Conservation (phyloP, 257 asterid genomes). For the Ajuga chamaepitys region DNA sequence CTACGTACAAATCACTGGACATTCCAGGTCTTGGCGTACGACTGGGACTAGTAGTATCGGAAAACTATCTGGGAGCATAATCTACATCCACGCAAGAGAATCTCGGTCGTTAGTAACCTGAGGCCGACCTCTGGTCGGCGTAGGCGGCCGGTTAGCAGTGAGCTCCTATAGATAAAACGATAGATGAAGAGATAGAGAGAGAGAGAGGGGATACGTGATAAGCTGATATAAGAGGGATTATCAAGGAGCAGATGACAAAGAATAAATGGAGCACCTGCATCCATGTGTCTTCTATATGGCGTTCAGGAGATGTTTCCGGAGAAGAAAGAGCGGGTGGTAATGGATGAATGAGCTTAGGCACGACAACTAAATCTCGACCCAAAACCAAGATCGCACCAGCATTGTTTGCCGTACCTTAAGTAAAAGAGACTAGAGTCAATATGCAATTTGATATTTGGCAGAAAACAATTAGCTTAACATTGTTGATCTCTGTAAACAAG, state of each 20-base stretch:
- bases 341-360: constrained; percentile 95
- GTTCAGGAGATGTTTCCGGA: constrained; percentile 89
- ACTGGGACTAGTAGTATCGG: constrained; percentile 29
- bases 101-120: constrained; percentile 90
- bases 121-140: constrained; percentile 99
- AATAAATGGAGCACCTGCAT: constrained; percentile 72
- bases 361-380: constrained; percentile 99
- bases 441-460: not conserved
- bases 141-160: constrained; percentile 94
- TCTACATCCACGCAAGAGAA: constrained; percentile 84
- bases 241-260: not conserved
- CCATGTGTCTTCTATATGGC: constrained; percentile 90
- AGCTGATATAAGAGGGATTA: not conserved
- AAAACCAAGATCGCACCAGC: constrained; percentile 98
- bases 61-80: constrained; percentile 30
- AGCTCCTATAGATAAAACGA: constrained; percentile 57
- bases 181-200: not conserved
- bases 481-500: not conserved
- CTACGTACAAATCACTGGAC: constrained; percentile 71
- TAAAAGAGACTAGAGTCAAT: not conserved
- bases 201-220: constrained; percentile 2
- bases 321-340: constrained; percentile 94
- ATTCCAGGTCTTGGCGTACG: constrained; percentile 43
- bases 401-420: constrained; percentile 87
- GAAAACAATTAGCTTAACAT: not conserved